phyloP scores from a whole-genome alignment of 306 rosid species.

The Adenanthera pavonina region DNA sequence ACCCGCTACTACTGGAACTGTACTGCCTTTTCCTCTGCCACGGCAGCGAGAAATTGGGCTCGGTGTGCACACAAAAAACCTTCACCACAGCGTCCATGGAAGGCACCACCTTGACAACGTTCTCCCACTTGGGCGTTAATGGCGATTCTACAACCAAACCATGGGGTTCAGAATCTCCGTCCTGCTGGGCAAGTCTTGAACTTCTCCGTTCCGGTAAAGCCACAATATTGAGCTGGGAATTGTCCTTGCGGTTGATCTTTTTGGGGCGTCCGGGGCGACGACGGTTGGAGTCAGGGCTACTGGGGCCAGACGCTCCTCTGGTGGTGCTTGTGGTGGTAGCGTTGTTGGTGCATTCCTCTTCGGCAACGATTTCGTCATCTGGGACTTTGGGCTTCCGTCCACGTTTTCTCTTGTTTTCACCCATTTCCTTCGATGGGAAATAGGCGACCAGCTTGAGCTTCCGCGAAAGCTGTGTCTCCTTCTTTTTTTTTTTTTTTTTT shows the following conservation, averaged over 20 bases:
- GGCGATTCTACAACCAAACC: conserved; percentile 35
- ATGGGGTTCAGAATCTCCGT: conserved; percentile 44
- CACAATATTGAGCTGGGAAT: conserved; percentile 18
- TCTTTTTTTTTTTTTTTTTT: background rate
- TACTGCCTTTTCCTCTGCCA: conserved; percentile 94
- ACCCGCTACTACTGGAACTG: conserved; percentile 87
- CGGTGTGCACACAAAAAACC: conserved; percentile 80
- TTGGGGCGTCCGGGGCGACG: conserved; percentile 55
- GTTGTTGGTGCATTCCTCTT: conserved; percentile 38
- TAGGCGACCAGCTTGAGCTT: background rate
- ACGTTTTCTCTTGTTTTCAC: conserved; percentile 59
- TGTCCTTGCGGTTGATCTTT: conserved; percentile 43
- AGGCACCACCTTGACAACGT: conserved; percentile 57
- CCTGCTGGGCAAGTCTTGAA: conserved; percentile 54
- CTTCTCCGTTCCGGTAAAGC: conserved; percentile 50
- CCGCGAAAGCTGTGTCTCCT: background rate
- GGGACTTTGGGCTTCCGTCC: conserved; percentile 55
- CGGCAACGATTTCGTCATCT: conserved; percentile 35
- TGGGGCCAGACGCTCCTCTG: conserved; percentile 25
- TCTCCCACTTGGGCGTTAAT: conserved; percentile 48
- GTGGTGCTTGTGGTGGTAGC: conserved; percentile 7
- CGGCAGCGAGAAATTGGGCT: conserved; percentile 86
- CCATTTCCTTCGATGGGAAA: conserved; percentile 43
- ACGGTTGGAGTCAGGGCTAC: conserved; percentile 35
- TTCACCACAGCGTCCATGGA: conserved; percentile 86